Evolutionary conservation across 257 asterid species (phyloP), one percentile per base, ranked within the genome.

Genomic region (Phtheirospermum japonicum): DNA sequence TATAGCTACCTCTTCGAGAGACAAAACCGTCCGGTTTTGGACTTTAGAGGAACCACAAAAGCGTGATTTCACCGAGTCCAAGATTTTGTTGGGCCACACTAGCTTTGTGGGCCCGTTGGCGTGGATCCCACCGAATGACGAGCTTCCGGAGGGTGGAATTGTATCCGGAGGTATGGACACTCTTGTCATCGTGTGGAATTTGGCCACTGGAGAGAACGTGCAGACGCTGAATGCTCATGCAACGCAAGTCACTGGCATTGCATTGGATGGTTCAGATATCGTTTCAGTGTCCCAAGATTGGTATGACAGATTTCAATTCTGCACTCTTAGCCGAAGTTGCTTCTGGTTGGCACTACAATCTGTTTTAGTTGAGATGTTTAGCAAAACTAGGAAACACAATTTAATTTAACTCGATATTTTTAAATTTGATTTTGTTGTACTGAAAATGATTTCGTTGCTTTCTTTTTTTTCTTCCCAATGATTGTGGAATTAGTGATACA

Each of bases 161-260:
- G 74, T 93, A 48, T 89, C 99, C 17, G 99, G 99, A 57, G 99
- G 99, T 57, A 85, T 83, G 99, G 99, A 93, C 70, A 87, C 95
- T 7, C 83, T 83, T 65, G 82, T 87, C 61, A 53, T 89, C 18
- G 85, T 89, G 20, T 93, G 99, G 97, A 81, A 82, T 77, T 72
- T 93, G 84, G 94, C 85, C 17, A 80, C 82, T 14, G 97, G 97
- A 59, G 99, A 89, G 80, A 78, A 71, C 58, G 75, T 73, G 32
- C 88, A 81, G 72, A 71, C 72, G 43, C 80, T 93, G 28, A 85
- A 84, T 75, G 99, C 95, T 40, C 99, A 93, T 67, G 73, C 72
- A 37, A 57, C 72, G 77, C 99, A 89, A 79, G 96, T 93, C 48
- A 82, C 99, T 0, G 96, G 97, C 43, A 65, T 89, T 72, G 81